Conservation (phyloP, 2,329 filamentous ascomycete genomes). For the Fusarium burgessii region DNA sequence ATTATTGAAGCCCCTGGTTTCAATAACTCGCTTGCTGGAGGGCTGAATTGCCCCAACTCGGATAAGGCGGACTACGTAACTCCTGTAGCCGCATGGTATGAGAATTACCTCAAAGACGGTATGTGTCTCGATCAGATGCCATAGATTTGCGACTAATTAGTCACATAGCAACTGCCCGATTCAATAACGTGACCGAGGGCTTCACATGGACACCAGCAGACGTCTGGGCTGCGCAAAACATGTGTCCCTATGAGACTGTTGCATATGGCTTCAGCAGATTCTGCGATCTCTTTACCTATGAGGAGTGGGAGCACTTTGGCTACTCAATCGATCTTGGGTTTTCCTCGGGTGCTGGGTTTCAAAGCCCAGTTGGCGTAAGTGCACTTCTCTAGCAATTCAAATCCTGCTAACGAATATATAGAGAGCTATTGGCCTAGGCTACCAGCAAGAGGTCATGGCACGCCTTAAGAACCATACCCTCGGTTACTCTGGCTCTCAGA, state of each 20-base stretch:
- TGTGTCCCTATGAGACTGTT: slow-evolving; percentile 84
- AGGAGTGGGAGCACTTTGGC: slow-evolving; percentile 79
- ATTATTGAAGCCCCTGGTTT: slow-evolving; percentile 73
- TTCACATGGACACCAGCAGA: slow-evolving; percentile 74
- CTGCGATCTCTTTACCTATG: slow-evolving; percentile 79
- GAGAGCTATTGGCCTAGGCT: slow-evolving; percentile 79
- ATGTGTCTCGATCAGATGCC: slow-evolving; percentile 12
- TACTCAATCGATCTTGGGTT: slow-evolving; percentile 78
- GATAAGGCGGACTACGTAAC: slow-evolving; percentile 63
- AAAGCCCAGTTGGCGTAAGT: slow-evolving; percentile 70
- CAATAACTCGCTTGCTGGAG: slow-evolving; percentile 79
- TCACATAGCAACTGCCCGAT: slow-evolving; percentile 66
- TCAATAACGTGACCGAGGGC: slow-evolving; percentile 65
- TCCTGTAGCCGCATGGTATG: slow-evolving; percentile 69
- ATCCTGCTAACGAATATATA: slow-evolving; percentile 36
- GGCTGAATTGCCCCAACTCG: slow-evolving; percentile 74
- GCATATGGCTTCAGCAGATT: slow-evolving; percentile 80
- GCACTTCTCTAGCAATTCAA: neutral
- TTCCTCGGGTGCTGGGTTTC: slow-evolving; percentile 70
- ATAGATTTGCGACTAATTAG: neutral
- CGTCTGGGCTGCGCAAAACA: slow-evolving; percentile 74
- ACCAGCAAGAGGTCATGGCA: slow-evolving; percentile 78
- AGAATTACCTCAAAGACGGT: slow-evolving; percentile 73
- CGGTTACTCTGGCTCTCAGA: slow-evolving; percentile 68
- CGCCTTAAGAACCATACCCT: slow-evolving; percentile 75